A percentile compares a stretch with the other conserved stretches of the same genome.
Evolutionary conservation across 129 eudicot species (phyloP).

Genomic region (Oenanthe sinensis): DNA sequence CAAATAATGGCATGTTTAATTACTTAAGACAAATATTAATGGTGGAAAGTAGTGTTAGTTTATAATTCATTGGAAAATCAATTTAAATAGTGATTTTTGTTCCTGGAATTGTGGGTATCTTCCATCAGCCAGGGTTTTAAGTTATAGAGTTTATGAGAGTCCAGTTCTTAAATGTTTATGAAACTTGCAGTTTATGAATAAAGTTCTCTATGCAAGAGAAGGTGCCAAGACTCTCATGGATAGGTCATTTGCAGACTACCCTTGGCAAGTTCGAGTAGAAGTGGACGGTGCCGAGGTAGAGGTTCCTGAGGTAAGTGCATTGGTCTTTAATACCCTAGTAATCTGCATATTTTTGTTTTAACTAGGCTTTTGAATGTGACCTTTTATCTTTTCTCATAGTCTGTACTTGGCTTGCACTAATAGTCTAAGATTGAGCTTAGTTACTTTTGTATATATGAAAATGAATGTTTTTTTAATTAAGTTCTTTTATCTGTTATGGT

Average conservation of each 20-base stretch:
- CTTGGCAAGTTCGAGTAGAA: constrained; percentile 93
- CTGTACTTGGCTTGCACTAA: background rate
- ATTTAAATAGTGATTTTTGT: background rate
- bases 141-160: background rate
- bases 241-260: constrained; percentile 87
- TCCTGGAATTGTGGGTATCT: background rate
- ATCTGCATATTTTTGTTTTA: background rate
- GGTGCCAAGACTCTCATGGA: constrained; percentile 98
- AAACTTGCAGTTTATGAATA: constrained; percentile 84
- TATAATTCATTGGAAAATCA: background rate
- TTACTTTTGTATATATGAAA: background rate
- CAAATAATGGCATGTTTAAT: background rate
- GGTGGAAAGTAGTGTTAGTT: background rate
- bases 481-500: background rate
- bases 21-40: background rate
- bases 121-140: background rate
- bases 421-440: background rate
- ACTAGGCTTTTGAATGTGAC: background rate
- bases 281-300: constrained; percentile 94
- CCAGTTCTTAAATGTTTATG: constrained; percentile 8
- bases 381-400: background rate
- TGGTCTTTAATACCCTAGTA: background rate
- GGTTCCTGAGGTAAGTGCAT: constrained; percentile 85
- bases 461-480: background rate
- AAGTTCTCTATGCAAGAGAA: constrained; percentile 98